Evolutionary conservation across 805 yeast genomes (phyloP), one percentile per base, ranked within the genome.

Genomic region (Kazachstania bromeliacearum): DNA sequence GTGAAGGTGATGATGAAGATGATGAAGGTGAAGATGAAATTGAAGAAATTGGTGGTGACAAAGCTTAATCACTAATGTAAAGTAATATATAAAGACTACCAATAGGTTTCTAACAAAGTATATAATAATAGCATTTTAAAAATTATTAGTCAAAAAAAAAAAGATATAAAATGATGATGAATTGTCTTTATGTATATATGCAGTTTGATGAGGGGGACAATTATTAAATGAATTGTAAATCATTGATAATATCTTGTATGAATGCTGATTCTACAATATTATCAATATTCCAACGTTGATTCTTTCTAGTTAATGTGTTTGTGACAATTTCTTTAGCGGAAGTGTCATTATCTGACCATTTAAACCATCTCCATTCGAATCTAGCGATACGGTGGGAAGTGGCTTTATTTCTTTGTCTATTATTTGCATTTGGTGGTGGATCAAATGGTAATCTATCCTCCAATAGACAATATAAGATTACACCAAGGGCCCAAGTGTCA

Each of bases 401-500:
- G 27, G 79, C 60, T 40, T 57, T 35, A 41, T 43, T 47, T 46
- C 55, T 41, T 54, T 51, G 55, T 44, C 54, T 52, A 28, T 45
- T 41, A 23, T 66, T 62, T 28, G 66, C 62, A 32, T 65, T 63
- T 2, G 87, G 88, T 2, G 88, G 79, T 2, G 84, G 75, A 54
- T 92, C 99, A 64, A 92, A 92, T 4, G 99, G 99, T 33, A 92
- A 64, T 38, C 96, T 58, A 28, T 85, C 78, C 50, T 92, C 98
- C 48, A 92, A 57, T 19, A 89, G 62, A 1, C 94, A 75, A 51
- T 87, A 92, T 1, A 88, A 60, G n/a, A 88, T 64, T 3, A 92
- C 97, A 2, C 98, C 98, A 7, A 88, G 58, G 1, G 96, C 85
- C 99, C 99, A 92, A 14, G 88, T 67, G 57, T 92, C 99, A 33